Evolutionary conservation across 2,329 filamentous ascomycete genomes (phyloP).

Genomic region (Nemania abortiva): DNA sequence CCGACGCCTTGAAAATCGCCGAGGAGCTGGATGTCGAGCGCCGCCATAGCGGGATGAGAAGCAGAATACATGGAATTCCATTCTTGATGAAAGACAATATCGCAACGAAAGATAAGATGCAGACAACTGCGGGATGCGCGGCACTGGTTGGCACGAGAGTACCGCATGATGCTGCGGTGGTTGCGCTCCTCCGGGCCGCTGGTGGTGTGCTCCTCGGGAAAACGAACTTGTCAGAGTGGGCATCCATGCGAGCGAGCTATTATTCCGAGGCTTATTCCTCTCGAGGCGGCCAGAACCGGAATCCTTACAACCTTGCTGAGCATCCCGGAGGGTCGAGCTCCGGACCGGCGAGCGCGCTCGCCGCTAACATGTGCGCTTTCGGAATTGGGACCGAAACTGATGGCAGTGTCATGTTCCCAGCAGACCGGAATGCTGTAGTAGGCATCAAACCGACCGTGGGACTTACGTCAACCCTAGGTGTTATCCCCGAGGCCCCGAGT

Average conservation of each 20-base stretch:
- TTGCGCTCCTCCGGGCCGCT: constrained; percentile 12
- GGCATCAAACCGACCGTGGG: constrained; percentile 26
- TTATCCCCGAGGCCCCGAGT: constrained; percentile 15
- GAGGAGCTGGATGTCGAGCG: constrained; percentile 19
- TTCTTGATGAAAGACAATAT: constrained; percentile 26
- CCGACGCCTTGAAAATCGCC: constrained; percentile 19
- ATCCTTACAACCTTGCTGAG: constrained; percentile 16
- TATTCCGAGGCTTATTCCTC: constrained; percentile 24
- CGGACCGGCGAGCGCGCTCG: constrained; percentile 18
- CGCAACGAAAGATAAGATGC: constrained; percentile 23
- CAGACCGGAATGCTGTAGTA: constrained; percentile 15
- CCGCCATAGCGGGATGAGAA: not conserved
- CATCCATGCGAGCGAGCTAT: constrained; percentile 22
- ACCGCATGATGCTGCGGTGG: constrained; percentile 16
- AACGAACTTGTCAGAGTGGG: constrained; percentile 25
- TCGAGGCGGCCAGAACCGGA: constrained; percentile 22
- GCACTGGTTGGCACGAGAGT: constrained; percentile 19
- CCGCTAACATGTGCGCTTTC: constrained; percentile 20
- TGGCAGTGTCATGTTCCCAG: constrained; percentile 19
- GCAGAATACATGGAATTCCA: constrained; percentile 21
- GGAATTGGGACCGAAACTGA: constrained; percentile 23
- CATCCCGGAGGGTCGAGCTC: constrained; percentile 23
- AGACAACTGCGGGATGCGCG: constrained; percentile 20
- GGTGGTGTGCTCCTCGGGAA: constrained; percentile 20
- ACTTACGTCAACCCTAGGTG: constrained; percentile 16